phyloP scores from a whole-genome alignment of 2,329 filamentous ascomycete species.

The Pestalotiopsis sp. region DNA sequence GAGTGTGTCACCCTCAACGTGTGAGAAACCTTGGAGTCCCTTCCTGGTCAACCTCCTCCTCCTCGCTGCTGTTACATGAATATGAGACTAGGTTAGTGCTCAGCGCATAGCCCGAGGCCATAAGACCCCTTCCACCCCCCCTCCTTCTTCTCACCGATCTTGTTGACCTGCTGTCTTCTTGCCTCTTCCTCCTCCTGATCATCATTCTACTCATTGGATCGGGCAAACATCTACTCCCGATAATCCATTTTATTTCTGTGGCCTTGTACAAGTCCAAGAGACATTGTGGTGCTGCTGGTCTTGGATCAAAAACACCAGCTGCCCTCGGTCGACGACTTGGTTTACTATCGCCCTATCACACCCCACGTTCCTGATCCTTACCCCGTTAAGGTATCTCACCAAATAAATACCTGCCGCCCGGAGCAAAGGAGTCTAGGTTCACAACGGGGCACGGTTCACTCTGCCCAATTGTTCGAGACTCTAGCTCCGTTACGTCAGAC shows the following conservation, averaged over 20 bases:
- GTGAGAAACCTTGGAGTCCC: neutral
- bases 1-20: neutral
- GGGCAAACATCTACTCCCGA: conserved; percentile 6
- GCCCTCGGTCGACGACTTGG: neutral
- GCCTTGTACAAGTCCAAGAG: neutral
- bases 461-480: neutral
- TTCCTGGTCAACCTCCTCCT: neutral
- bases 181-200: conserved; percentile 3
- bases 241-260: neutral
- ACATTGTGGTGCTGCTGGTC: neutral
- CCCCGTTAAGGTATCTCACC: neutral
- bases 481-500: conserved; percentile 10
- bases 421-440: neutral
- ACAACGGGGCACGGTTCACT: neutral
- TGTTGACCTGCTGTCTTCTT: neutral
- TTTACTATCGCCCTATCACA: neutral
- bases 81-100: neutral
- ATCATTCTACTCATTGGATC: neutral
- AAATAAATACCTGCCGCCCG: neutral
- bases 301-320: neutral
- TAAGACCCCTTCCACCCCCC: conserved; percentile 9
- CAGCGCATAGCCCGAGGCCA: conserved; percentile 2
- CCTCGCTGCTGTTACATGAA: neutral
- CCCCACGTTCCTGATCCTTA: conserved; percentile 8
- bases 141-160: conserved; percentile 6